Base-by-base conservation (phyloP, 1,284 basidiomycete species). In the Cerioporus squamosus region DNA sequence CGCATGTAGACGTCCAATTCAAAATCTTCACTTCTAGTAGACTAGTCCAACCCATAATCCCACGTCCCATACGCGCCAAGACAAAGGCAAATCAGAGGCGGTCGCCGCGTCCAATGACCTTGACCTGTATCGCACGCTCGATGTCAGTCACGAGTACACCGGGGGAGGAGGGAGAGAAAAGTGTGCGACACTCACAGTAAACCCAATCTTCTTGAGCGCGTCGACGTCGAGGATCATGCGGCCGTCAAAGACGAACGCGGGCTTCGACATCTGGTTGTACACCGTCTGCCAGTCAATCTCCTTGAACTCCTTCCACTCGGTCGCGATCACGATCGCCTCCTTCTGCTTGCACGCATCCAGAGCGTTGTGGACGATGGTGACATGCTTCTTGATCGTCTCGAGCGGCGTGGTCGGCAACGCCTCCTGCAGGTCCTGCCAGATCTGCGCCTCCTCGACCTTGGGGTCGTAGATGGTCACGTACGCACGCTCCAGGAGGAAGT, bases 291-390 rank as follows among this genome's bases (percentile, higher is more conserved):
- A 99, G 77, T 97, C 89, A 66, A 98, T 91, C 43, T 88, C 83
- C 70, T 85, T 84, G 83, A 99, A 99, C 78, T 98, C 95, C 75
- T 92, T 93, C 95, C 95, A 96, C 77, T 97, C 95, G 9, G 95
- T 97, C 15, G 90, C 91, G 71, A 98, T 87, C 52, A 98, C 93
- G 63, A 98, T 87, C 2, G 94, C 97, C 76, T 98, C 96, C 53
- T 94, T 91, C 62, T 89, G 82, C 72, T 85, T 84, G 80, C 94
- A 97, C 5, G 97, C 97, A 66, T 95, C 94, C 59, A 93, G 77
- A 3, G 94, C 94, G 10, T 87, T 88, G 43, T 77, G 70, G 63
- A 78, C 86, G 73, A 99, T 89, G 18, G 81, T 91, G 51, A 98
- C 90, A 70, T 94, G 89, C 75, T 94, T 90, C 79, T 96, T 87